Evolutionary conservation across 2,329 filamentous ascomycete genomes (phyloP), one percentile per base, ranked within the genome.

Genomic region (Phialemoniopsis sp.): DNA sequence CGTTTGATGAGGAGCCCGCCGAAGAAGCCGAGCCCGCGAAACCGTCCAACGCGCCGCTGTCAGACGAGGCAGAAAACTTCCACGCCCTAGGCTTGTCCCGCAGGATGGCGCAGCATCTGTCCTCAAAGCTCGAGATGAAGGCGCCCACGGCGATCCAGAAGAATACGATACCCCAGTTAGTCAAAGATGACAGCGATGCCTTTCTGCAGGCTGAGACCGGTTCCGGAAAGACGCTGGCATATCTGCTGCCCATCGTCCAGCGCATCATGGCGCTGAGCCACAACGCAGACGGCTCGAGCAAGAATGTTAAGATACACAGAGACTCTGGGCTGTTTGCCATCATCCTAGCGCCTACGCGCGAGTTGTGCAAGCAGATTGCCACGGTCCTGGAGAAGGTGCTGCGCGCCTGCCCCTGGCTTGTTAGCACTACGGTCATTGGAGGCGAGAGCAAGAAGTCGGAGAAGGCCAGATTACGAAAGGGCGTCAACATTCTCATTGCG

Each of bases 141-240:
- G 86, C 88, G 0, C 93, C 93, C 6, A 98, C 93, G 0, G 89
- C 88, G 1, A 96, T 98, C 57, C 93, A 98, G 64, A 90, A 90
- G 52, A 88, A 87, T 45, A 85, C 91, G 1, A 83, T 98, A 30
- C 76, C 86, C 32, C 83, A 93, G 51, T 67, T 98, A 45, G 64
- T 95, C 33, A 82, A 82, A 32, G 83, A 85, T 38, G 86, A 95
- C 51, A 82, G 79, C 34, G 93, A 98, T 67, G 90, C 90, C 3
- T 98, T 98, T 54, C 85, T 98, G 28, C 93, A 97, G 60, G 94
- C 93, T 3, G 86, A 98, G 66, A 98, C 93, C 0, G 93, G 93
- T 50, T 98, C 93, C 0, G 93, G 93, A 65, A 98, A 98, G 67
- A 98, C 93, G 0, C 67, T 98, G 44, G 88, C 93, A n/a, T 98